These are phyloP conservation scores for Endothia cerciana DNA, from an alignment of 2,329 filamentous ascomycete genomes.

Conservation along the genomic window DNA sequence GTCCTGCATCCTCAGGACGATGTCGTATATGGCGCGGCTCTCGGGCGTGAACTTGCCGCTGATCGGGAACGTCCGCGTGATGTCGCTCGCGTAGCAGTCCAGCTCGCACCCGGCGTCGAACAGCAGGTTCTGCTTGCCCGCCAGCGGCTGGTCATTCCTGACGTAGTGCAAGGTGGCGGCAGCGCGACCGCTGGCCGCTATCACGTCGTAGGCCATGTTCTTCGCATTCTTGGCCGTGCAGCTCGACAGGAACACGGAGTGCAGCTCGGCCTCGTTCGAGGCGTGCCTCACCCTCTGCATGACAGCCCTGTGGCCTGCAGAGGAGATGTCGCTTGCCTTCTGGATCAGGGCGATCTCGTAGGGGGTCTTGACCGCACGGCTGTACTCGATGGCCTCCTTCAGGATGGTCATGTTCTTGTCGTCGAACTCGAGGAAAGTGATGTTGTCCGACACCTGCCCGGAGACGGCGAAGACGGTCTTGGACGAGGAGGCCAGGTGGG, in stretches of 20 bases:
- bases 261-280: constrained; percentile 79
- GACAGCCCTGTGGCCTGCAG: constrained; percentile 67
- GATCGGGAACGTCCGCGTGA: constrained; percentile 77
- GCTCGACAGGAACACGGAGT: constrained; percentile 76
- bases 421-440: constrained; percentile 73
- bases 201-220: constrained; percentile 86
- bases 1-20: constrained; percentile 86
- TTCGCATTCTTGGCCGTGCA: constrained; percentile 77
- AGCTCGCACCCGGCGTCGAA: constrained; percentile 84
- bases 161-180: constrained; percentile 89
- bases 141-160: constrained; percentile 72
- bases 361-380: constrained; percentile 72
- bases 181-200: constrained; percentile 78
- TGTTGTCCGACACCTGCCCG: constrained; percentile 72
- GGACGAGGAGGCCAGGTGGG: constrained; percentile 50
- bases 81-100: constrained; percentile 67
- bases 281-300: constrained; percentile 65
- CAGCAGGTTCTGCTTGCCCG: constrained; percentile 76
- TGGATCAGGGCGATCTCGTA: constrained; percentile 75
- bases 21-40: constrained; percentile 75
- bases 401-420: constrained; percentile 61
- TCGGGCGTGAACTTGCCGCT: constrained; percentile 71
- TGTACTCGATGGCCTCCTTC: constrained; percentile 68
- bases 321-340: constrained; percentile 72
- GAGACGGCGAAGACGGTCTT: constrained; percentile 74